These are phyloP conservation scores for Saccharomyces hybrid DNA, from an alignment of 1,139 yeast genomes.

Conservation along the genomic window DNA sequence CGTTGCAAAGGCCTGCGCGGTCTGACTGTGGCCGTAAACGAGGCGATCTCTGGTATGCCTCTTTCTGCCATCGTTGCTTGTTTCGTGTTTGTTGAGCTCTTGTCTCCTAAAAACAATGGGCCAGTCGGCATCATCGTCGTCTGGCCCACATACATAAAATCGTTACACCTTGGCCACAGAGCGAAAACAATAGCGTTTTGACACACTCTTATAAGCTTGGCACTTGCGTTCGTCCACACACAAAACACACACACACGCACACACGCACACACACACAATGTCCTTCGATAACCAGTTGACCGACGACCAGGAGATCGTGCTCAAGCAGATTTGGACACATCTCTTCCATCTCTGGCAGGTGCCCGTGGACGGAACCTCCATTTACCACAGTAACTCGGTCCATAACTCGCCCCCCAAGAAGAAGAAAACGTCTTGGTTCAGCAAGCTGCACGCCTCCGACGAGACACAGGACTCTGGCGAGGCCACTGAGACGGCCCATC, in stretches of 20 bases:
- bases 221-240: not conserved
- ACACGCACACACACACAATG: not conserved
- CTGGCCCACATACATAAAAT: not conserved
- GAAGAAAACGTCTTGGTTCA: conserved; percentile 14
- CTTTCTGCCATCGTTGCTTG: not conserved
- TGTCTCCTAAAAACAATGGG: not conserved
- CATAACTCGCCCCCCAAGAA: conserved; percentile 2
- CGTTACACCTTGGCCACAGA: not conserved
- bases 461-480: conserved; percentile 15
- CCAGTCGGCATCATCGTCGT: not conserved
- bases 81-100: not conserved
- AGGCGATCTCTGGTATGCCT: not conserved
- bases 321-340: conserved; percentile 73
- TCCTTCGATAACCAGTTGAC: conserved; percentile 31
- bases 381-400: conserved; percentile 11
- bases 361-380: conserved; percentile 36
- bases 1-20: not conserved
- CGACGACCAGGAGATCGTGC: conserved; percentile 51
- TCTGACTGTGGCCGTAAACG: not conserved
- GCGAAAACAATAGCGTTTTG: not conserved
- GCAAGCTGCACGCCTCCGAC: conserved; percentile 10
- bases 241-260: not conserved
- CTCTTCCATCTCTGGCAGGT: conserved; percentile 55
- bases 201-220: not conserved
- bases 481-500: conserved; percentile 22